Conservation (phyloP, 2,329 filamentous ascomycete genomes). For the Stylonectria norvegica region DNA sequence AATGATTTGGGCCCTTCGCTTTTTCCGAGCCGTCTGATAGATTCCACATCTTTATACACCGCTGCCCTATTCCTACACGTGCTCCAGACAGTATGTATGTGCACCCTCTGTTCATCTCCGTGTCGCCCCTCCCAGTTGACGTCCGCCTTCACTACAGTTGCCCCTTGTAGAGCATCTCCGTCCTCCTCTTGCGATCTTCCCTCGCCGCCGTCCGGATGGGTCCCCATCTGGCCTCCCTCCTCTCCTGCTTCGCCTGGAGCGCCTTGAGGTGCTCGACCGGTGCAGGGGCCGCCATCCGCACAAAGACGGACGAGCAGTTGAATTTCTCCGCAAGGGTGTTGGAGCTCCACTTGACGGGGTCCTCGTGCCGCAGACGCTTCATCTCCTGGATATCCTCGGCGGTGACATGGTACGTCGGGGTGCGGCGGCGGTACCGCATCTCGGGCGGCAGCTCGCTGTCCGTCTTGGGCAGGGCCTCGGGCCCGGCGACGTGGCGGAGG, state of each 20-base stretch:
- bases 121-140: background rate
- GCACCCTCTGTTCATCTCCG: no score
- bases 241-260: slow-evolving; percentile 44
- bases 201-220: slow-evolving; percentile 51
- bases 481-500: slow-evolving; percentile 36
- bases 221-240: slow-evolving; percentile 55
- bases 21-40: slow-evolving; percentile 9
- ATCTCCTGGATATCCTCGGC: slow-evolving; percentile 58
- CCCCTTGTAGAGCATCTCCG: slow-evolving; percentile 49
- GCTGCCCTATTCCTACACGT: slow-evolving; percentile 26
- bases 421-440: slow-evolving; percentile 34
- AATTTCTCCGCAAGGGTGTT: slow-evolving; percentile 51
- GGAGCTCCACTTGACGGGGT: slow-evolving; percentile 56
- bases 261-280: slow-evolving; percentile 45
- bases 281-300: slow-evolving; percentile 55
- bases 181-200: slow-evolving; percentile 53
- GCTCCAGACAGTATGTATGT: no score
- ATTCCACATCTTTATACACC: slow-evolving; percentile 13
- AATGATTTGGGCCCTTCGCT: slow-evolving; percentile 12
- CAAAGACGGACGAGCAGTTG: slow-evolving; percentile 53
- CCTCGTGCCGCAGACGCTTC: slow-evolving; percentile 48
- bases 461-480: slow-evolving; percentile 15
- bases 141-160: slow-evolving; percentile 43
- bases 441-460: slow-evolving; percentile 33
- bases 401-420: slow-evolving; percentile 50